Conservation (phyloP, 805 yeast genomes). For the Jamesozyma jinghongensis region DNA sequence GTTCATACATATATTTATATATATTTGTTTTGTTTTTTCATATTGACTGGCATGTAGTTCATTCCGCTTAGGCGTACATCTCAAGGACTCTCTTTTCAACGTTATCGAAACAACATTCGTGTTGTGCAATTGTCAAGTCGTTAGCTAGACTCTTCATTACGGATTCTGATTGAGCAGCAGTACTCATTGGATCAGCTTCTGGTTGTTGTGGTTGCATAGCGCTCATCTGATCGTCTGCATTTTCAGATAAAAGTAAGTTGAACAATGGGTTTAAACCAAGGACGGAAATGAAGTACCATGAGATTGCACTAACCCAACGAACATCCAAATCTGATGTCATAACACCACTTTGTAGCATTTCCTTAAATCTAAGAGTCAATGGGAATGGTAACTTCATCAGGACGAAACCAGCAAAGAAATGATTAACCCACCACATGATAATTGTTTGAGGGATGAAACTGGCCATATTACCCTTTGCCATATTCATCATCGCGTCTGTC, state of each 20-base stretch:
- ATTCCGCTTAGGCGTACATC: slow-evolving; percentile 11
- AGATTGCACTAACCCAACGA: slow-evolving; percentile 84
- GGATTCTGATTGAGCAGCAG: slow-evolving; percentile 55
- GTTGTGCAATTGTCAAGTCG: slow-evolving; percentile 53
- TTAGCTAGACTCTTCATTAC: slow-evolving; percentile 65
- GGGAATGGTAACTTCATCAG: slow-evolving; percentile 88
- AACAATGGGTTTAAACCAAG: slow-evolving; percentile 77
- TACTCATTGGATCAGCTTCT: slow-evolving; percentile 27
- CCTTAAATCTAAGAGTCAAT: slow-evolving; percentile 77
- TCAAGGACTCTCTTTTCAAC: slow-evolving; percentile 50
- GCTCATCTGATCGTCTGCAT: slow-evolving; percentile 26
- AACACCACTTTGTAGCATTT: slow-evolving; percentile 85
- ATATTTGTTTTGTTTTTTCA: too few species aligned
- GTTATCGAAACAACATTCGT: slow-evolving; percentile 46
- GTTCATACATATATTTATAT: too few species aligned
- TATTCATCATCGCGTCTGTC: slow-evolving; percentile 61
- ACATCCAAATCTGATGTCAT: slow-evolving; percentile 78
- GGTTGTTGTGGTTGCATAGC: slow-evolving; percentile 19
- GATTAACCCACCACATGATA: slow-evolving; percentile 94
- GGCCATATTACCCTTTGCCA: slow-evolving; percentile 75
- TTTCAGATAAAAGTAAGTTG: slow-evolving; percentile 44
- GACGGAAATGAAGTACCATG: slow-evolving; percentile 90
- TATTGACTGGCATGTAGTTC: too few species aligned
- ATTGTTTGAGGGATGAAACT: slow-evolving; percentile 85
- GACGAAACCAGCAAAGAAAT: slow-evolving; percentile 85